Conservation (phyloP, 208 protist species). For the Acanthamoeba polyphaga region DNA sequence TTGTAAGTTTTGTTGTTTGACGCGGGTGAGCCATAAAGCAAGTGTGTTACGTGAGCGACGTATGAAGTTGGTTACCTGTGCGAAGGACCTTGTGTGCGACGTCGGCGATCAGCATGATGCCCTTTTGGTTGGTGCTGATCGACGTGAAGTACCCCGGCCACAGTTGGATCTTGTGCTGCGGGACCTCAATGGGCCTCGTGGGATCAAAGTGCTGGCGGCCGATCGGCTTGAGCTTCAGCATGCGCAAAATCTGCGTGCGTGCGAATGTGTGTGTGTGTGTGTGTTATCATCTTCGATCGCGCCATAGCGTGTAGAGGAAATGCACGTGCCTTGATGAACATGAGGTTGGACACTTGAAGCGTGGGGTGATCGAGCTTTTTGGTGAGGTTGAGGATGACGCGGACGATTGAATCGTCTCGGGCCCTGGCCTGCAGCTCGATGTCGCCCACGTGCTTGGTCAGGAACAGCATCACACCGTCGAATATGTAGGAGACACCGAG, state of each 20-base stretch:
- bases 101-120: conserved; percentile 70
- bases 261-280: neutral
- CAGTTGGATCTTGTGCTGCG: conserved; percentile 68
- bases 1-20: too few species aligned
- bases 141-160: conserved; percentile 77
- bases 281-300: neutral
- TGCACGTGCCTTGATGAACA: conserved; percentile 71
- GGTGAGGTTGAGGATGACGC: neutral
- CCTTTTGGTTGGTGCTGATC: conserved; percentile 50
- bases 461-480: conserved; percentile 63
- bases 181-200: neutral
- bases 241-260: conserved; percentile 29
- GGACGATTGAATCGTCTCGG: neutral
- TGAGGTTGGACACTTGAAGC: conserved; percentile 75
- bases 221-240: conserved; percentile 58
- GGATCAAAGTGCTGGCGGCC: conserved; percentile 77
- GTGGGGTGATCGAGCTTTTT: neutral
- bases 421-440: neutral
- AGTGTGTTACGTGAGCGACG: too few species aligned
- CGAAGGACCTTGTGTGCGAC: conserved; percentile 75
- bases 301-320: neutral
- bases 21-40: too few species aligned
- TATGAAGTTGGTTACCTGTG: conserved; percentile 13
- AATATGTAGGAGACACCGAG: neutral
- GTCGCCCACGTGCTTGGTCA: neutral